phyloP scores from a whole-genome alignment of 352 stramenopile species.

The Pythium biforme region DNA sequence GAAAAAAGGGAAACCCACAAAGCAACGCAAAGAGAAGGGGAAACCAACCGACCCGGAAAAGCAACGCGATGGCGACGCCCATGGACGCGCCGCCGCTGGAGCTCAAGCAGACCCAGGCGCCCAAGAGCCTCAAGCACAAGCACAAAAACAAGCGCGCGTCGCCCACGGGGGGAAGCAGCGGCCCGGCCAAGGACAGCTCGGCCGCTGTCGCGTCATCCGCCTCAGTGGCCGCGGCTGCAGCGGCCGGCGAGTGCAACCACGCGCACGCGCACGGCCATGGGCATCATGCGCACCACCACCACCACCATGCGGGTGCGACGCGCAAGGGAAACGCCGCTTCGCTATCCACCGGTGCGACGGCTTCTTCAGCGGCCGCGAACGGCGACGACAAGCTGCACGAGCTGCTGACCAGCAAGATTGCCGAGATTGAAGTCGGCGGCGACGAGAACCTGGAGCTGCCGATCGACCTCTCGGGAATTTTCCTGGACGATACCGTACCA shows the following conservation, averaged over 20 bases:
- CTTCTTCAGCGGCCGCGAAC: constrained; percentile 1
- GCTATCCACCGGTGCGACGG: constrained; percentile 23
- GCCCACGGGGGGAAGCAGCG: constrained; percentile 19
- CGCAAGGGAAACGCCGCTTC: constrained; percentile 15
- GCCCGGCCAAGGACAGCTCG: not conserved
- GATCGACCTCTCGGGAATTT: constrained; percentile 76
- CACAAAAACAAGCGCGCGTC: constrained; percentile 60
- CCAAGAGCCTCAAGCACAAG: constrained; percentile 85
- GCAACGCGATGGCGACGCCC: constrained; percentile 24
- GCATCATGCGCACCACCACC: constrained; percentile 12
- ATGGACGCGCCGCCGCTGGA: constrained; percentile 46
- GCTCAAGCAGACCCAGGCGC: constrained; percentile 57
- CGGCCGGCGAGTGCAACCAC: constrained; percentile 29
- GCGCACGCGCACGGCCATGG: constrained; percentile 10
- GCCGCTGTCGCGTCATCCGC: not conserved
- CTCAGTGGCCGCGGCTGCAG: constrained; percentile 14
- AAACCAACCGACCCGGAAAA: not conserved
- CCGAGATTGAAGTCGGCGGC: constrained; percentile 79
- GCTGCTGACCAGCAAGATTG: constrained; percentile 80
- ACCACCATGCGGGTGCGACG: not conserved
- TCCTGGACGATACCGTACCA: constrained; percentile 53
- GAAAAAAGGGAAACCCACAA: not conserved
- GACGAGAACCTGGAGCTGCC: constrained; percentile 75
- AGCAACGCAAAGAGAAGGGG: no score
- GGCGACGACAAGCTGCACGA: constrained; percentile 70